phyloP scores from a whole-genome alignment of 2,329 filamentous ascomycete genomes.

The Diaporthe ampelina region DNA sequence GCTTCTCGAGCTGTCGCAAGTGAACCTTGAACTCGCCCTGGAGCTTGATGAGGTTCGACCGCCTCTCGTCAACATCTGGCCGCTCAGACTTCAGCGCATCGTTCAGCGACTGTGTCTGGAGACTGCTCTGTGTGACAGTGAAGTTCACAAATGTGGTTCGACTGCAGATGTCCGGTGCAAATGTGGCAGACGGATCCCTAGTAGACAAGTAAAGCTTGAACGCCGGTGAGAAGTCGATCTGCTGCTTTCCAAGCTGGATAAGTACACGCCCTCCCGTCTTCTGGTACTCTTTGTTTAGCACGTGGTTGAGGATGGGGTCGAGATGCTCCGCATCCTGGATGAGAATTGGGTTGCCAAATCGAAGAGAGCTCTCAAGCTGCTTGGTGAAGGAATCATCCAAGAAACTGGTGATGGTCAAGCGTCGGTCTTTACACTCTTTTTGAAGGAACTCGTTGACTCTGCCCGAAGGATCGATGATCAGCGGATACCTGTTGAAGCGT shows the following conservation, averaged over 20 bases:
- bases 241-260: constrained; percentile 97
- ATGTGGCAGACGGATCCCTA: constrained; percentile 93
- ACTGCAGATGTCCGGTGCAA: constrained; percentile 97
- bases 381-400: constrained; percentile 98
- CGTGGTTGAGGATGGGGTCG: constrained; percentile 97
- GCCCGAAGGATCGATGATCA: constrained; percentile 98
- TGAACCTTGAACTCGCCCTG: constrained; percentile 99
- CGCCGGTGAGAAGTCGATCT: constrained; percentile 97
- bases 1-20: constrained; percentile 93
- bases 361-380: constrained; percentile 94
- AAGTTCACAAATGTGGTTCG: constrained; percentile 99
- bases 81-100: constrained; percentile 98
- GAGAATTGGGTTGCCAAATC: constrained; percentile 97
- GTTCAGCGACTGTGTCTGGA: constrained; percentile 97
- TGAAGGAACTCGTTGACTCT: constrained; percentile 95
- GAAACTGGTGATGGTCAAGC: constrained; percentile 97
- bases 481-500: constrained; percentile 97
- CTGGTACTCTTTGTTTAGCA: constrained; percentile 99
- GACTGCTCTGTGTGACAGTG: constrained; percentile 97
- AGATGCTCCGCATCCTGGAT: constrained; percentile 98
- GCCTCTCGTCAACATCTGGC: constrained; percentile 95
- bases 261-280: constrained; percentile 97
- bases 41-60: constrained; percentile 97
- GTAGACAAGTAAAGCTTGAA: constrained; percentile 98
- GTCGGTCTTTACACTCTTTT: constrained; percentile 92